These are phyloP conservation scores for Suhomyces prunicola DNA, from an alignment of 805 yeast genomes.

Conservation along the genomic window DNA sequence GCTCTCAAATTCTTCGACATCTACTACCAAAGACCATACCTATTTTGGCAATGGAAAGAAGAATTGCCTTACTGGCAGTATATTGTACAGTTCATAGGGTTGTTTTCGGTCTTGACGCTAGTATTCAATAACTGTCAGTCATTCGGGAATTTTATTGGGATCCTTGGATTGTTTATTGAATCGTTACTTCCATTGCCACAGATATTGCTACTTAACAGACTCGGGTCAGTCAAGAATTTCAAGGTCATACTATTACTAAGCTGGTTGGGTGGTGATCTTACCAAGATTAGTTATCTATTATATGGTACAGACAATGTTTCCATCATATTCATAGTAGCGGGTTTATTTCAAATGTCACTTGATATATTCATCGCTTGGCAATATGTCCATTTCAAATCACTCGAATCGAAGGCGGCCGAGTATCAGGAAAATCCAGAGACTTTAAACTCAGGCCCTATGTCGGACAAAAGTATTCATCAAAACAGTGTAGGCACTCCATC, in stretches of 20 bases:
- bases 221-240: constrained; percentile 74
- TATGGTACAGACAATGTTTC: constrained; percentile 74
- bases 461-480: neutral
- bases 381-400: constrained; percentile 56
- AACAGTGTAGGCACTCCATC: neutral
- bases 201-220: constrained; percentile 62
- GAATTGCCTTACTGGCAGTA: constrained; percentile 62
- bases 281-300: constrained; percentile 70
- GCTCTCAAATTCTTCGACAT: constrained; percentile 66
- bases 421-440: neutral
- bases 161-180: constrained; percentile 67
- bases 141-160: constrained; percentile 54
- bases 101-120: constrained; percentile 41
- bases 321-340: constrained; percentile 62
- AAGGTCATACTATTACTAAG: constrained; percentile 69
- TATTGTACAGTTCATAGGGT: constrained; percentile 42
- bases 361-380: constrained; percentile 73
- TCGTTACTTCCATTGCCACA: constrained; percentile 75
- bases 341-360: constrained; percentile 71
- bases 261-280: constrained; percentile 87
- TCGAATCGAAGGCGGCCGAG: constrained; percentile 5
- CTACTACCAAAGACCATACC: constrained; percentile 56
- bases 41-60: constrained; percentile 86
- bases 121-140: constrained; percentile 30
- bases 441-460: neutral